Percentiles rank a stretch among this genome's conserved stretches.
Evolutionary conservation across 2,329 filamentous ascomycete species (phyloP).

Genomic region (Aureobasidium sp.): DNA sequence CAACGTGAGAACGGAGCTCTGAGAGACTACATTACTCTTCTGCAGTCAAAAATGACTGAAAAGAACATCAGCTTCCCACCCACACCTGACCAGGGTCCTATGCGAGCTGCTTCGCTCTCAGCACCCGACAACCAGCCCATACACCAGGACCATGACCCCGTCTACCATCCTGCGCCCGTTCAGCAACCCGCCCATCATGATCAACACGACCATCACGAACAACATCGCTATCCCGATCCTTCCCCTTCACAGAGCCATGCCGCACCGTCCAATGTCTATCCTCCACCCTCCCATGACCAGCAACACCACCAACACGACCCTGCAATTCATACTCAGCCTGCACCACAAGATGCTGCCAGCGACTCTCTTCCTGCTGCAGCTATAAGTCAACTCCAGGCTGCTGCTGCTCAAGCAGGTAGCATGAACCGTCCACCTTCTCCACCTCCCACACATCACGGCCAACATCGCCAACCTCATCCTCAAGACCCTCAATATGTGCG

Average conservation of each 20-base stretch:
- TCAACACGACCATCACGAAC: neutral
- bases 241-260: constrained; percentile 3
- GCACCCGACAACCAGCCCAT: neutral
- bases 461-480: neutral
- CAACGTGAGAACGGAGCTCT: constrained; percentile 86
- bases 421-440: neutral
- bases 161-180: neutral
- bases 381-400: constrained; percentile 31
- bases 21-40: constrained; percentile 83
- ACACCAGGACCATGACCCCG: neutral
- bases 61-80: constrained; percentile 76
- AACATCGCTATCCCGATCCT: neutral
- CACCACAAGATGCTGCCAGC: constrained; percentile 18
- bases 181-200: neutral
- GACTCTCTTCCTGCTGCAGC: constrained; percentile 30
- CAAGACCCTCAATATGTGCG: constrained; percentile 5
- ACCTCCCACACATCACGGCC: neutral
- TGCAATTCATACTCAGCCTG: neutral
- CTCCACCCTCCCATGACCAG: constrained; percentile 2
- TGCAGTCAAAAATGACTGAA: constrained; percentile 82
- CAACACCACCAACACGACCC: constrained; percentile 24
- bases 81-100: constrained; percentile 51
- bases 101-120: neutral
- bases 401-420: constrained; percentile 25
- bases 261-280: neutral